Evolutionary conservation across 352 stramenopile genomes (phyloP), one percentile per base, ranked within the genome.

Genomic region (Aphanomyces euteiches): DNA sequence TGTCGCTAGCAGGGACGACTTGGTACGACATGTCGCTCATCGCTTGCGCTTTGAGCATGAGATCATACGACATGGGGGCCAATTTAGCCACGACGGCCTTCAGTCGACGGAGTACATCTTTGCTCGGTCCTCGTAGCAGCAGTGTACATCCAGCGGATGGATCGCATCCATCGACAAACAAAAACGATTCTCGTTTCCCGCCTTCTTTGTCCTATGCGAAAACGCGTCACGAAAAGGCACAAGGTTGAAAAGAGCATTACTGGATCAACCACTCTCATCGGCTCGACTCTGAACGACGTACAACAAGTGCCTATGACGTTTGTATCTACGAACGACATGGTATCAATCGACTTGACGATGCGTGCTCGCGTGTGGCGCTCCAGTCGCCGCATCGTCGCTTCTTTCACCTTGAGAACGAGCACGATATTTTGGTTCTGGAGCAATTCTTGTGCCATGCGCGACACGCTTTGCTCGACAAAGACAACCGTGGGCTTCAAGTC

Each of bases 401-500:
- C 75, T 75, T 98, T 98, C 17, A 98, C 95, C 72, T 98, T 98
- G 34, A 98, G 82, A 15, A 99, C 88, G 17, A 98, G 88, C 28
- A 88, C 85, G 45, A 99, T 90, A 59, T 91, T 87, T 5, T 89
- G 87, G 59, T 96, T 83, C 43, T 92, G 79, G 3, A 99, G 73
- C 1, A 98, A 74, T 60, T 98, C 92, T 78, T 98, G 95, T 7
- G 96, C 96, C 69, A 94, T 88, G 5, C 90, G 78, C 10, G 90
- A 96, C 15, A 97, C 87, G 10, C 85, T 89, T 15, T 87, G 84
- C 59, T 95, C 93, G 34, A 98, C 92, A 74, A 98, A 93, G 41
- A 99, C 84, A 28, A 99, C 77, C 78, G 98, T 90, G 7, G 97
- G 96, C 69, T 98, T 89, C 36, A 99, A 73, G 38, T 88, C 89